Evolutionary conservation across 2,329 filamentous ascomycete species (phyloP).

Genomic region (Dactylellina drechsleri): DNA sequence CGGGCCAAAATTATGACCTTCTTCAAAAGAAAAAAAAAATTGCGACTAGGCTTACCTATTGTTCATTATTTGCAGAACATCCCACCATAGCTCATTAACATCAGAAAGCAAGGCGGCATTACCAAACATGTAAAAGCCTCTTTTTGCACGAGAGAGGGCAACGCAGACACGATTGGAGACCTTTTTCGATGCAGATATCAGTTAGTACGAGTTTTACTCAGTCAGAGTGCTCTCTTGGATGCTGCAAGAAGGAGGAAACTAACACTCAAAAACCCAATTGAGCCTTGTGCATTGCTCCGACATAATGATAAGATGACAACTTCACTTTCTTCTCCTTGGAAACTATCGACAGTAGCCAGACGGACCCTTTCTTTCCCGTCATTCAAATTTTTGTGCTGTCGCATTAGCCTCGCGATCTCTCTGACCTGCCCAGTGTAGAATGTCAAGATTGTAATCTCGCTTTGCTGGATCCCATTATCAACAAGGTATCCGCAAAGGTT

Average conservation of each 20-base stretch:
- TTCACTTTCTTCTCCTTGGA: constrained; percentile 91
- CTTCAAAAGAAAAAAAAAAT: neutral
- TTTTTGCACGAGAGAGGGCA: constrained; percentile 75
- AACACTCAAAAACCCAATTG: constrained; percentile 79
- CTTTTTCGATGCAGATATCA: constrained; percentile 13
- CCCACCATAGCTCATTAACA: constrained; percentile 66
- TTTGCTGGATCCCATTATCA: constrained; percentile 70
- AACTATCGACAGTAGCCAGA: constrained; percentile 85
- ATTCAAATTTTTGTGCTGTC: constrained; percentile 60
- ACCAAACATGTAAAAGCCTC: constrained; percentile 86
- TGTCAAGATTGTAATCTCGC: constrained; percentile 80
- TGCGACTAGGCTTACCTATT: constrained; percentile 38
- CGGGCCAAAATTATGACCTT: neutral
- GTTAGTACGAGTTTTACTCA: neutral
- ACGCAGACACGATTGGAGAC: constrained; percentile 71
- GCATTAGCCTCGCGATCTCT: constrained; percentile 68
- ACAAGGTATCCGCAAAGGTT: constrained; percentile 77
- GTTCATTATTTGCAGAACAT: constrained; percentile 65
- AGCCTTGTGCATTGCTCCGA: constrained; percentile 70
- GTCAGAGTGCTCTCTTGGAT: neutral
- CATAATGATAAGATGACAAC: constrained; percentile 83
- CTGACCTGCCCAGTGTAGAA: constrained; percentile 89
- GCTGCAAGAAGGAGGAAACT: neutral
- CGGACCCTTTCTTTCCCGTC: constrained; percentile 62
- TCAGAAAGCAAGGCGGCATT: constrained; percentile 70